Conservation (phyloP, 768 basidiomycete species). For the Fistulinella prunicolor region DNA sequence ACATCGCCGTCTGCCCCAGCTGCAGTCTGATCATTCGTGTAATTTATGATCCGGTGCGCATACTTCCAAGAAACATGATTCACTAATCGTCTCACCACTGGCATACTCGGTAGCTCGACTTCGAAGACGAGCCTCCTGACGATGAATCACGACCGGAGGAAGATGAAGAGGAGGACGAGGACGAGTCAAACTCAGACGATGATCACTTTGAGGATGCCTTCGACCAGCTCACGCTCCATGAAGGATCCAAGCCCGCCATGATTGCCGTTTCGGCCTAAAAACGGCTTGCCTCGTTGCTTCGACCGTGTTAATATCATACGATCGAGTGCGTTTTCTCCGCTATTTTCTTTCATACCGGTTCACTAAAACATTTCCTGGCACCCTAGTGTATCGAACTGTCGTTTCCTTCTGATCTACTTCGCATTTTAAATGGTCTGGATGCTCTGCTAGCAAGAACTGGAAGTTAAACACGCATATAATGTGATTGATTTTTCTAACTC, state of each 20-base stretch:
- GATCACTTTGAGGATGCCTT: conserved; percentile 63
- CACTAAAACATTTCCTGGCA: background rate
- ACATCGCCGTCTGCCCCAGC: conserved; percentile 94
- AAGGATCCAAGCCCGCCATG: conserved; percentile 9
- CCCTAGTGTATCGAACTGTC: background rate
- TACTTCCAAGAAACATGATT: background rate
- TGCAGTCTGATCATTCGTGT: conserved; percentile 92
- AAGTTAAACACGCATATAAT: background rate
- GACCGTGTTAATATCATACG: background rate
- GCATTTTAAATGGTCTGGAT: background rate
- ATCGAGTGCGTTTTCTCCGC: conserved; percentile 3
- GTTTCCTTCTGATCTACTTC: background rate
- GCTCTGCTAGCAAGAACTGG: background rate
- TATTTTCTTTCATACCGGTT: background rate
- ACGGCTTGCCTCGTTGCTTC: background rate
- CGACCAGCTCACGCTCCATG: conserved; percentile 48
- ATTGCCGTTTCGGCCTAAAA: conserved; percentile 19
- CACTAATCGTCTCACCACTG: too few relatives aligned
- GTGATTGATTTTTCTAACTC: background rate
- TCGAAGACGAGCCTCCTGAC: conserved; percentile 71
- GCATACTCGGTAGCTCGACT: conserved; percentile 71
- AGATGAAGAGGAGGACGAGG: conserved; percentile 35
- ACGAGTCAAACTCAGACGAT: conserved; percentile 38
- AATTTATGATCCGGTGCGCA: conserved; percentile 88
- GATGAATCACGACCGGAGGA: conserved; percentile 34